phyloP scores from a whole-genome alignment of 1,284 basidiomycete species.

The Lentinula novae-zelandiae region DNA sequence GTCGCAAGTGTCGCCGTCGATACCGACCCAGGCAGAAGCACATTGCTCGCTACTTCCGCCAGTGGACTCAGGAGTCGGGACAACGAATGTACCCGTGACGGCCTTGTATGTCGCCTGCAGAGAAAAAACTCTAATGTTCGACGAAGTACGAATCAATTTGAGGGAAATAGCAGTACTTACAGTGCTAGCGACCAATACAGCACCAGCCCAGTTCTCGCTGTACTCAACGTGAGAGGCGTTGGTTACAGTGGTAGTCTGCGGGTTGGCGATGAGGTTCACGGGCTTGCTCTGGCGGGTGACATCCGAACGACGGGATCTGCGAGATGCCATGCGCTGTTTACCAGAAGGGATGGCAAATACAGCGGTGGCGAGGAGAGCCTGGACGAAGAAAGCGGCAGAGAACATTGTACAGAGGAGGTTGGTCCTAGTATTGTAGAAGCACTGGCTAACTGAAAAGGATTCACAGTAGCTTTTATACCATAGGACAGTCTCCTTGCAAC shows the following conservation, averaged over 20 bases:
- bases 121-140: neutral
- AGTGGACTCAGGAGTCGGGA: constrained; percentile 16
- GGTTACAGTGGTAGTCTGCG: neutral
- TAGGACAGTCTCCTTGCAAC: too few species aligned
- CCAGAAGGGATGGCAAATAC: constrained; percentile 5
- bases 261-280: neutral
- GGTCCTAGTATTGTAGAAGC: too few species aligned
- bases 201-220: constrained; percentile 24
- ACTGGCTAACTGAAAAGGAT: too few species aligned
- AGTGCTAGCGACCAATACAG: constrained; percentile 17
- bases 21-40: constrained; percentile 17
- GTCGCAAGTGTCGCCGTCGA: constrained; percentile 16
- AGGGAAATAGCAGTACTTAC: neutral
- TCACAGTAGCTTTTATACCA: too few species aligned
- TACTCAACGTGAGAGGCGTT: constrained; percentile 13
- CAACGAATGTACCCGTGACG: constrained; percentile 18
- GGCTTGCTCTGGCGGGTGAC: constrained; percentile 6
- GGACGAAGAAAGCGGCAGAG: neutral
- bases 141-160: neutral
- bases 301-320: constrained; percentile 5
- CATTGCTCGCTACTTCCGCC: constrained; percentile 10
- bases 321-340: neutral
- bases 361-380: constrained; percentile 3
- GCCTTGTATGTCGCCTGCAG: constrained; percentile 15
- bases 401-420: neutral